Evolutionary conservation across 371 early-diverging fungal genomes (phyloP), one percentile per base, ranked within the genome.

Genomic region (Syncephalis plumigaleata): DNA sequence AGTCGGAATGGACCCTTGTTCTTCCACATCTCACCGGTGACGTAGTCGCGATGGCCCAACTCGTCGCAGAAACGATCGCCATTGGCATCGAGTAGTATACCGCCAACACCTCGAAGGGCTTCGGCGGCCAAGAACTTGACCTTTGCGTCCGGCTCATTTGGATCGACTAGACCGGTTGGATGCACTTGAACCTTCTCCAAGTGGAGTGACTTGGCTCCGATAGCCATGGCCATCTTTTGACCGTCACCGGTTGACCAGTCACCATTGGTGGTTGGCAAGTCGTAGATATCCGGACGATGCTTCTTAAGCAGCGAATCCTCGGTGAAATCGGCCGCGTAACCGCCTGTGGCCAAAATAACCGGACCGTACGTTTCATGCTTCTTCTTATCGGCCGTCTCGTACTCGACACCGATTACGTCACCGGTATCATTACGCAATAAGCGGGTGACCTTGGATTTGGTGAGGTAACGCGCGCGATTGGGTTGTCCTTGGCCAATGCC

Each of bases 161-260:
- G 84, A 57, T 87, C 87, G 24, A 93, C 91, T 44, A 93, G 65
- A 57, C 96, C 96, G 20, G 96, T 95, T 42, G 96, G 96, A 58
- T 95, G 94, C 26, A 95, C 91, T 65, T 95, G 96, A 42, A 95
- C 87, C 65, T 88, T 90, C 52, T 95, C 91, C 71, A 95, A 75
- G 68, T 92, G 89, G 52, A 90, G 77, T 36, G 83, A 75, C 67
- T 73, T 81, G 39, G 81, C 91, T 40, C 94, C 93, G 46, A 75
- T 71, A 21, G 68, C 75, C 21, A 73, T 55, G 31, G 85, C 71
- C 80, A 95, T 82, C 68, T 87, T 87, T 65, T 91, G 79, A 60
- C 93, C 96, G 59, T 95, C 93, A 58, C 93, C 93, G 23, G 92
- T 89, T 59, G 87, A 87, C 72, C 87, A 87, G 54, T 86, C 82